Conservation (phyloP, 1,284 basidiomycete genomes). For the Wolfiporia cocos region DNA sequence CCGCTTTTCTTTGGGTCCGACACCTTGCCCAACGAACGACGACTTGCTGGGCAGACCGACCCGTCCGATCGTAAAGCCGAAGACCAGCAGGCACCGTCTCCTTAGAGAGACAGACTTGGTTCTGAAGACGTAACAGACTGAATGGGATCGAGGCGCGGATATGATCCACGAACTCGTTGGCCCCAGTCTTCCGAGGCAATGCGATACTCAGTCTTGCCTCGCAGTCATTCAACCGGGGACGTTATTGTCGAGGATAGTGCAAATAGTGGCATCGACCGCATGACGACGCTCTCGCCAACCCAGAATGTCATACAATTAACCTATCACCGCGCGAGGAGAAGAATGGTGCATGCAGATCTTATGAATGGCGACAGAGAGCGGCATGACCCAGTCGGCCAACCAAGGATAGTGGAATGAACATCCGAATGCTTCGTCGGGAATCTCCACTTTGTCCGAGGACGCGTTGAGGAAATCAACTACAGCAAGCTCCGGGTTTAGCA, state of each 20-base stretch:
- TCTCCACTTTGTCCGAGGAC: slow-evolving; percentile 17
- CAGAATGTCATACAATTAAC: slow-evolving; percentile 41
- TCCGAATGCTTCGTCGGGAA: slow-evolving; percentile 26
- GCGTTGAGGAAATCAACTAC: slow-evolving; percentile 28
- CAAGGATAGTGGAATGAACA: slow-evolving; percentile 37
- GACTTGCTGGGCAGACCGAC: no score
- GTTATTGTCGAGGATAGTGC: slow-evolving; percentile 41
- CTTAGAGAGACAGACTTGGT: slow-evolving; percentile 36
- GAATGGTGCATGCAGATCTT: slow-evolving; percentile 39
- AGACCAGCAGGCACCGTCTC: no score
- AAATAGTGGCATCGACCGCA: slow-evolving; percentile 38
- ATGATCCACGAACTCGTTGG: slow-evolving; percentile 36
- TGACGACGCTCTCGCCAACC: slow-evolving; percentile 23
- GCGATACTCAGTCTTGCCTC: slow-evolving; percentile 16
- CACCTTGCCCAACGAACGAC: no score
- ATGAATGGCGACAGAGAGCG: slow-evolving; percentile 36
- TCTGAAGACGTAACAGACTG: slow-evolving; percentile 55
- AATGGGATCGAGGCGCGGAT: slow-evolving; percentile 25
- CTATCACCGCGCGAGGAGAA: slow-evolving; percentile 36
- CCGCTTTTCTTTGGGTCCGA: no score
- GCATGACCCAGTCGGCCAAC: slow-evolving; percentile 21
- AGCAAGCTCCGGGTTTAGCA: slow-evolving; percentile 14
- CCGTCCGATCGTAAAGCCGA: no score
- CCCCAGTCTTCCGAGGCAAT: slow-evolving; percentile 52
- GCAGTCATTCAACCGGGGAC: slow-evolving; percentile 22